Evolutionary conservation across 139 green algal species (phyloP), one percentile per base, ranked within the genome.

Genomic region (Auxenochlorella protothecoides): DNA sequence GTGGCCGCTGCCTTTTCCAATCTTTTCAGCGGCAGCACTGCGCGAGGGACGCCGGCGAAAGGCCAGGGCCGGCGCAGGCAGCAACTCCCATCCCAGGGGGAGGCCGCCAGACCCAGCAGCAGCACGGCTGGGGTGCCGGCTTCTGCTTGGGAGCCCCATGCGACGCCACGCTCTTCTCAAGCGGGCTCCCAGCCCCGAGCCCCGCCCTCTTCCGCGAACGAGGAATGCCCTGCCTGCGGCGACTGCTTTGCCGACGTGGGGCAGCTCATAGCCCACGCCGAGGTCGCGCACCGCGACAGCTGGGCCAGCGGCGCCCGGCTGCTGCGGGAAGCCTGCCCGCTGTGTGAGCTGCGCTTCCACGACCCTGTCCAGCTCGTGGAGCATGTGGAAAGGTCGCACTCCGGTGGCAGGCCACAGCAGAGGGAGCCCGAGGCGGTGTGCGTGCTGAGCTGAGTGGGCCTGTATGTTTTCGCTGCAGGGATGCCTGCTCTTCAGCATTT

Each of bases 161-260:
- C 27, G 27, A 44, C 27, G 27, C 27, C 27, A 44, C 27, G 27
- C 27, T 44, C 27, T 44, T 44, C 53, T 3, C 61, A 66, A 6
- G 7, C 68, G 27, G n/a, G 71, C 71, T 69, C 4, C 5, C 15
- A 70, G 44, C 15, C 6, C 15, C 55, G 4, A 63, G 5, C 2
- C 27, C 53, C 9, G 6, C 74, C 3, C 0, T 53, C 15, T 12
- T 13, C 9, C 54, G n/a, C 51, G 5, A 6, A 2, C 0, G 84
- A 89, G 76, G 9, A 63, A 4, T 89, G 84, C 75, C 84, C 75
- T 27, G 72, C 81, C 65, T 88, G 83, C 59, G 76, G 78, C 12
- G 74, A 63, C 0, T 52, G 62, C 16, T 85, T 88, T 52, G 66
- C 59, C 9, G 79, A 65, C 4, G 73, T 88, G 68, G 66, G 76